These are phyloP conservation scores for Nissolia schottii DNA, from an alignment of 306 rosid genomes.

Conservation along the genomic window DNA sequence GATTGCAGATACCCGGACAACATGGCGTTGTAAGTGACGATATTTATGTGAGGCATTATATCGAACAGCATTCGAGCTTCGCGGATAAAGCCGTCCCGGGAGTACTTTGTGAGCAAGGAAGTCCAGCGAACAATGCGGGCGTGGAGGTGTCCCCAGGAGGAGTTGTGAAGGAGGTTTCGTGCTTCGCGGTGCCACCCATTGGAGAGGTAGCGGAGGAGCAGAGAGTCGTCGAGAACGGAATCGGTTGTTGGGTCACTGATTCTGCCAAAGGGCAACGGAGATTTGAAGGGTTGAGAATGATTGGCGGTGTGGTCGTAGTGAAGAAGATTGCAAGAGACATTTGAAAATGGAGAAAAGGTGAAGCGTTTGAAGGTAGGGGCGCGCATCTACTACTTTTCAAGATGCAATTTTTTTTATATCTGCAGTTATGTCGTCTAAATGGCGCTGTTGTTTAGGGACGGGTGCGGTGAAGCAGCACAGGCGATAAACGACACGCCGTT, in stretches of 20 bases:
- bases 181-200: conserved; percentile 40
- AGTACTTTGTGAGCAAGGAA: conserved; percentile 42
- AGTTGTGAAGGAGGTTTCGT: conserved; percentile 35
- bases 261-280: conserved; percentile 8
- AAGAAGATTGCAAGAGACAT: neutral
- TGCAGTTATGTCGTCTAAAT: neutral
- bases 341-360: neutral
- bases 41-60: conserved; percentile 56
- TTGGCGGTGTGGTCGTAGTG: neutral
- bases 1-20: conserved; percentile 49
- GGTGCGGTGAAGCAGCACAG: no score
- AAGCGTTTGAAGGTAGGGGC: conserved; percentile 19
- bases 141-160: conserved; percentile 17
- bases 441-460: no score
- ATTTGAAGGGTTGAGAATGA: neutral
- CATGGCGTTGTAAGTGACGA: conserved; percentile 60
- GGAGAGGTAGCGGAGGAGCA: conserved; percentile 36
- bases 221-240: conserved; percentile 31
- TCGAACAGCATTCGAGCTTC: conserved; percentile 60
- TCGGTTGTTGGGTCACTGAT: conserved; percentile 10
- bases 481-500: no score
- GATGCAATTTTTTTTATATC: neutral
- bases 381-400: conserved; percentile 32
- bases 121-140: conserved; percentile 50
- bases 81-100: conserved; percentile 32